phyloP scores from a whole-genome alignment of 345 rosid species.

The Camelina laxa region DNA sequence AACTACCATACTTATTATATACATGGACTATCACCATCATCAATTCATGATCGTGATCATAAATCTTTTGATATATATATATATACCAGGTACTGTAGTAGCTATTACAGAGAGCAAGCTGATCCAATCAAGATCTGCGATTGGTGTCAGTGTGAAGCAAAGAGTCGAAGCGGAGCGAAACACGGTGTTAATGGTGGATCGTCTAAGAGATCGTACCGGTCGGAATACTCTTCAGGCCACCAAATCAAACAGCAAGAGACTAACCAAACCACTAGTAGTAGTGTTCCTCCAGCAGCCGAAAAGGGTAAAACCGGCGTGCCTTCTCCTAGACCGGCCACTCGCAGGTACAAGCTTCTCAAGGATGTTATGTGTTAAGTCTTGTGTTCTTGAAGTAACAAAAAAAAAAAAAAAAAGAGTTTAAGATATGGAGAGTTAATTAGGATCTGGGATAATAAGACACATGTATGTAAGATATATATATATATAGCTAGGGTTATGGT shows the following conservation, averaged over 20 bases:
- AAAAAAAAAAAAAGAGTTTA: neutral
- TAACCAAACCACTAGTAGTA: constrained; percentile 31
- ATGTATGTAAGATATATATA: constrained; percentile 42
- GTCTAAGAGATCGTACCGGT: constrained; percentile 52
- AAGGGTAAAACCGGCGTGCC: constrained; percentile 68
- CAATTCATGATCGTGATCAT: constrained; percentile 21
- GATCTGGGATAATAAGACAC: constrained; percentile 31
- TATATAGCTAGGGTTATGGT: constrained; percentile 30
- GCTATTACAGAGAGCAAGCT: constrained; percentile 67
- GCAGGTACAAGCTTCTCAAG: constrained; percentile 99
- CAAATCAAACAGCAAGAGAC: constrained; percentile 63
- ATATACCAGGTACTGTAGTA: constrained; percentile 81
- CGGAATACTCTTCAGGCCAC: constrained; percentile 64
- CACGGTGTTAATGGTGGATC: constrained; percentile 44
- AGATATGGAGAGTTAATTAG: constrained; percentile 11
- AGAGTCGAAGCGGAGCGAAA: constrained; percentile 45
- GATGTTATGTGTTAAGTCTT: constrained; percentile 83
- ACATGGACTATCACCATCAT: constrained; percentile 15
- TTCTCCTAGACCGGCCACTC: constrained; percentile 78
- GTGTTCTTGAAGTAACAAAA: constrained; percentile 3
- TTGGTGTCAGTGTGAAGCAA: constrained; percentile 87
- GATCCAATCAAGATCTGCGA: constrained; percentile 76
- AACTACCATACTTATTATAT: constrained; percentile 1
- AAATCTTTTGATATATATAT: constrained; percentile 6
- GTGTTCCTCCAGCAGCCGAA: constrained; percentile 43